Percentiles rank a stretch among this genome's conserved stretches.
These are phyloP conservation scores for Starmerella vaccinii DNA, from an alignment of 805 yeast species.

Conservation along the genomic window DNA sequence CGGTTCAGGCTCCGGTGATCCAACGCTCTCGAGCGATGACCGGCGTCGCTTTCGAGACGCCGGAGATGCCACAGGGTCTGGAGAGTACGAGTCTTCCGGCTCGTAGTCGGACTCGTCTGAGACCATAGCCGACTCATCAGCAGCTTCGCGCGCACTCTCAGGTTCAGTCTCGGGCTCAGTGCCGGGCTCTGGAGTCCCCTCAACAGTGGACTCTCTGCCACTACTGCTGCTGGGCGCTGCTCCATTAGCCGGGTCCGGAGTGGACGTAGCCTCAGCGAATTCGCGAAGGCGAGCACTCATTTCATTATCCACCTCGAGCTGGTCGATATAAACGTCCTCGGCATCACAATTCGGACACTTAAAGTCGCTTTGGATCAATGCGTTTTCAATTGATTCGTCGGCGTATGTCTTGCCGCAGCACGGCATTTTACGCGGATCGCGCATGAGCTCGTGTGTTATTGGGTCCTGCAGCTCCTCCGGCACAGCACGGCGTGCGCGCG, in stretches of 20 bases:
- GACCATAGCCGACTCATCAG: background rate
- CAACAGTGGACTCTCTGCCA: background rate
- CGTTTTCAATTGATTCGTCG: slow-evolving; percentile 51
- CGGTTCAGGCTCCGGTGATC: slow-evolving; percentile 1
- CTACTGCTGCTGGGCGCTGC: background rate
- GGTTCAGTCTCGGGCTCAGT: background rate
- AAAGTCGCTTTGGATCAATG: slow-evolving; percentile 71
- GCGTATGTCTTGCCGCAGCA: slow-evolving; percentile 60
- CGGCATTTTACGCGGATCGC: slow-evolving; percentile 69
- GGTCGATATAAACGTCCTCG: slow-evolving; percentile 67
- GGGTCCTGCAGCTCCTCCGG: slow-evolving; percentile 63
- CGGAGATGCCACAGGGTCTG: slow-evolving; percentile 2
- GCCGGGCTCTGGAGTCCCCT: background rate
- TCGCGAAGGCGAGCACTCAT: slow-evolving; percentile 45
- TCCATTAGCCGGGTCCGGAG: background rate
- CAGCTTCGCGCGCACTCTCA: background rate
- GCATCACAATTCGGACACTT: slow-evolving; percentile 78
- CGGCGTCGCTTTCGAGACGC: slow-evolving; percentile 13
- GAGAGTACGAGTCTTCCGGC: slow-evolving; percentile 9
- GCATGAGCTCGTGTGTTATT: slow-evolving; percentile 49
- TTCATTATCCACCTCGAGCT: slow-evolving; percentile 52
- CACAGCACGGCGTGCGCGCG: slow-evolving; percentile 38
- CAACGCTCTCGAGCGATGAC: slow-evolving; percentile 8
- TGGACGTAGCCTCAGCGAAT: slow-evolving; percentile 26
- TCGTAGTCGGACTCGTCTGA: slow-evolving; percentile 15